A percentile compares a stretch with the other conserved stretches of the same genome.
Conservation (phyloP, 2,329 filamentous ascomycete genomes). For the Raffaelea albimanens region DNA sequence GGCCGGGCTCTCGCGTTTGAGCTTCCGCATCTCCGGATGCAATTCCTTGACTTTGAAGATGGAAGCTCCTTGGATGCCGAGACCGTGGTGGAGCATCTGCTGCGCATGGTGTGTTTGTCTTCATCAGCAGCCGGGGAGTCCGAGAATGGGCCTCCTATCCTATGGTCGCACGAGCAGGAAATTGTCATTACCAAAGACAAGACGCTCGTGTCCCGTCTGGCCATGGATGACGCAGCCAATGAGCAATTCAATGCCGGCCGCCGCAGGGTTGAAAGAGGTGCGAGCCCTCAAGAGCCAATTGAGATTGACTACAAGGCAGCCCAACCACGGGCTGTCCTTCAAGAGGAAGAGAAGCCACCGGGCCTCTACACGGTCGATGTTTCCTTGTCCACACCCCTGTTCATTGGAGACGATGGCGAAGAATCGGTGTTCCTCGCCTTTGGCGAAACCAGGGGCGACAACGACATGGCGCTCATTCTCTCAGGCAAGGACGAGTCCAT, state of each 20-base stretch:
- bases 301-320: no score
- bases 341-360: no score
- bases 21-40: constrained; percentile 13
- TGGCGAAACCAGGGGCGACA: no score
- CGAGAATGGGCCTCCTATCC: neutral
- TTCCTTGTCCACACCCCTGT: no score
- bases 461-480: no score
- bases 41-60: constrained; percentile 15
- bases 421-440: no score
- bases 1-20: constrained; percentile 14
- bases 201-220: neutral
- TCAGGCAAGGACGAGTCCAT: no score
- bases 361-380: no score
- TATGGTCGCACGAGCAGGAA: constrained; percentile 7
- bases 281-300: neutral
- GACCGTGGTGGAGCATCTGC: constrained; percentile 8
- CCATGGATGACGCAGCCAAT: neutral
- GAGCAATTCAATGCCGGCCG: neutral
- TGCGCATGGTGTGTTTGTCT: constrained; percentile 9
- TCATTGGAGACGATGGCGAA: no score
- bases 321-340: no score
- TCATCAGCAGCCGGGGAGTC: neutral
- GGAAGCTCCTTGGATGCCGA: neutral
- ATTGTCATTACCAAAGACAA: neutral
- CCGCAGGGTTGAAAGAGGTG: neutral